Percentiles rank a stretch among this genome's conserved stretches.
phyloP scores from a whole-genome alignment of 352 stramenopile genomes.

The Globisporangium rhizosaccharum region DNA sequence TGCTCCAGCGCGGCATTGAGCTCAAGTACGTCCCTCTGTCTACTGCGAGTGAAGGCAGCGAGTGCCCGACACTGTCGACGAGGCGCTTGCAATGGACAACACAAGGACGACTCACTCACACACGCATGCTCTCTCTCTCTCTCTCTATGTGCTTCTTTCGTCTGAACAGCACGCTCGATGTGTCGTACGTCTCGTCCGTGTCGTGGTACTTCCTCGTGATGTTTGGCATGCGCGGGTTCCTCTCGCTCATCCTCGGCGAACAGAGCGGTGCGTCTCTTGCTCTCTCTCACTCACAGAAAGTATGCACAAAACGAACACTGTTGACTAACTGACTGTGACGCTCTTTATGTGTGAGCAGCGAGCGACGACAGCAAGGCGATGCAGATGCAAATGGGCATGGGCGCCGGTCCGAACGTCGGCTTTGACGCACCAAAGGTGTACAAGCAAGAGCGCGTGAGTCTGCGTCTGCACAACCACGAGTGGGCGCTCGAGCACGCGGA shows the following conservation, averaged over 20 bases:
- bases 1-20: constrained; percentile 96
- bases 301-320: not conserved
- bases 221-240: constrained; percentile 96
- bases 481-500: constrained; percentile 77
- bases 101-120: not conserved
- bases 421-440: constrained; percentile 89
- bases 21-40: constrained; percentile 58
- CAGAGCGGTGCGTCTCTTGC: constrained; percentile 49
- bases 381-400: constrained; percentile 93
- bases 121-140: not conserved
- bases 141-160: not conserved
- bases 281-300: not conserved
- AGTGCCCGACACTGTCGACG: not conserved
- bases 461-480: constrained; percentile 79
- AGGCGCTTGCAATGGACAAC: not conserved
- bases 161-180: constrained; percentile 87
- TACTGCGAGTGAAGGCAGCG: not conserved
- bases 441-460: constrained; percentile 85
- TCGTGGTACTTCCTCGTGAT: constrained; percentile 99
- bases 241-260: constrained; percentile 94
- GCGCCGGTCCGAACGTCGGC: constrained; percentile 70
- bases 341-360: constrained; percentile 16
- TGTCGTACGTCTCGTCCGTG: constrained; percentile 96
- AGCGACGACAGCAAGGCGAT: constrained; percentile 88
- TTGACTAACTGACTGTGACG: not conserved